Evolutionary conservation across 805 yeast genomes (phyloP), one percentile per base, ranked within the genome.

Genomic region (Dipodascus albidus): DNA sequence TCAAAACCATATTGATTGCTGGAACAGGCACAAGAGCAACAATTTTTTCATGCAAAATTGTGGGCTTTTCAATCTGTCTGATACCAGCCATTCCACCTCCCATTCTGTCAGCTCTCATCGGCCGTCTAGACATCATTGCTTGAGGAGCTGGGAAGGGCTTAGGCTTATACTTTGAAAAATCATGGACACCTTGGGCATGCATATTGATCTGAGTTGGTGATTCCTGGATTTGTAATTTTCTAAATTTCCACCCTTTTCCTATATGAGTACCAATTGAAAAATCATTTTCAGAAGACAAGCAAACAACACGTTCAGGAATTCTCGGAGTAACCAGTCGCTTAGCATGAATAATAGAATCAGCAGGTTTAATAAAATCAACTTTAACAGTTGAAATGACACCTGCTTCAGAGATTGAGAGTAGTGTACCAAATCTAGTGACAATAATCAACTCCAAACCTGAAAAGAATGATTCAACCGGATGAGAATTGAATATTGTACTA

Each of bases 271-370:
- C 82, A 2, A 85, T 80, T 3, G 83, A 68, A 14, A 85, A 59
- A 38, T 76, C 76, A 9, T 78, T 80, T 50, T 72, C 72, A 11
- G 67, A 68, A 2, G 77, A 68, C 49, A 76, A 72, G 54, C 81
- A 77, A 1, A 87, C 80, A 27, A 87, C 68, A 56, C 90, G 72
- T 63, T 86, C 93, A 60, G 80, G 82, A 23, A 86, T 82, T 63
- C 93, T 74, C 2, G 95, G 87, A 0, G 95, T 82, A 1, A 75
- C 64, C 9, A 87, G 64, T 55, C 77, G 77, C 51, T 75, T 76
- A 53, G 83, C 82, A 22, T 61, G 35, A 42, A 60, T 38, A 47
- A 54, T 38, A 17, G 44, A 38, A n/a, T 38, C 44, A 11, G 44
- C 44, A 6, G 17, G 49, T 19, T 6, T 23, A n/a, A 41, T 31